Base-by-base conservation (phyloP, 2,329 filamentous ascomycete species). In the Fusarium decemcellulare region DNA sequence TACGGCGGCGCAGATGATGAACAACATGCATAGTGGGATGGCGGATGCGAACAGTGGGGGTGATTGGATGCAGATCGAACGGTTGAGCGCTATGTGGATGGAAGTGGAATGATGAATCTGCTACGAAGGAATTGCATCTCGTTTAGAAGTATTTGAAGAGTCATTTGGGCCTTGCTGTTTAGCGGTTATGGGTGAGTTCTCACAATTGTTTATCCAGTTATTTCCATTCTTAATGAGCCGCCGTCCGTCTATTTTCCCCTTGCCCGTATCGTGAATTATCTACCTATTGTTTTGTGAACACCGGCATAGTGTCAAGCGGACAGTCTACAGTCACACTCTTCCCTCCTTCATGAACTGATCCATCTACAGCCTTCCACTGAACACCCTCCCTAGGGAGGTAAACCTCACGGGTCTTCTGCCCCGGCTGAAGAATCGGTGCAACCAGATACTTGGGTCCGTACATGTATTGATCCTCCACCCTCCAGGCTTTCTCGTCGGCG, bases 391-490 rank as follows among this genome's bases (percentile, higher is more conserved):
- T 52, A 5, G 89, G 88, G 27, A 91, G 75, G 72, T 91, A 91
- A 0, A 87, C 84, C 7, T 75, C 78, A 7, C 80, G 80, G 36
- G 74, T 81, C 12, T 75, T 79, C 70, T 84, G 77, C 0, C 84
- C 84, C 0, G 86, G 75, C n/a, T 81, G 73, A 59, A 91, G 71
- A 0, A 92, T 82, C 0, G 90, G 89, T 12, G 82, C 85, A 8
- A 86, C 83, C 14, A 92, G 78, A 72, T 91, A 91, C 72, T 84
- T 86, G 15, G 78, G 73, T 0, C 90, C 90, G 71, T 86, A 92
- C 84, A 92, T 87, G 73, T 91, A 92, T 79, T 91, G 85, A 34
- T 84, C 84, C 54, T 88, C 86, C 4, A 90, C 74, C 6, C 84
- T 81, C 90, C 90, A 92, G 15, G 82, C 80, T 59, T 73, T 76